Percentiles rank a stretch among this genome's conserved stretches.
Conservation (phyloP, 2,329 filamentous ascomycete species). For the Arthrobotrys pseudoclavata region DNA sequence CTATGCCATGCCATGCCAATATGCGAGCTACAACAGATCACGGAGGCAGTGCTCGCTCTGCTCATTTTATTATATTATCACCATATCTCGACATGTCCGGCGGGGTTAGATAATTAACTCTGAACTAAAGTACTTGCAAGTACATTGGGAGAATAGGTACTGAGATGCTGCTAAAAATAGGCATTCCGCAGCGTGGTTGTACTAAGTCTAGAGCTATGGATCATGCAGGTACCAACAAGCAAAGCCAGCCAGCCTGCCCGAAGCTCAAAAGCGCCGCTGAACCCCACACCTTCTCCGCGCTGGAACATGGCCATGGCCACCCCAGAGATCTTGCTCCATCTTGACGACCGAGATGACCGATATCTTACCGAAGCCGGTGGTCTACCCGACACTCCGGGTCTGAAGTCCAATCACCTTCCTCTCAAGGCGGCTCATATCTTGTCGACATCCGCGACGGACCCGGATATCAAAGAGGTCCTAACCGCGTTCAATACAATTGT, state of each 20-base stretch:
- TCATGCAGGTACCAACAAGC: conserved; percentile 16
- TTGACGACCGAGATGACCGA: conserved; percentile 40
- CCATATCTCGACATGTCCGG: background rate
- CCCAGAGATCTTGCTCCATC: conserved; percentile 30
- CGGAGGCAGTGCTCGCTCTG: conserved; percentile 1
- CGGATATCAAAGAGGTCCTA: conserved; percentile 54
- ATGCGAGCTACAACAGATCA: background rate
- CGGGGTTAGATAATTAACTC: background rate
- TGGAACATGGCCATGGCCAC: conserved; percentile 45
- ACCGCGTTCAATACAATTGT: conserved; percentile 41
- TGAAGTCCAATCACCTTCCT: conserved; percentile 36
- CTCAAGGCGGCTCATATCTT: conserved; percentile 42
- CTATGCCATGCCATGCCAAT: background rate
- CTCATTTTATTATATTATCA: background rate
- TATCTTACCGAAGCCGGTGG: conserved; percentile 9
- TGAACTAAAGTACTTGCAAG: no score
- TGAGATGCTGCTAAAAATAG: background rate
- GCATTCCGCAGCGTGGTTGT: background rate
- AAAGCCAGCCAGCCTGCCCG: background rate
- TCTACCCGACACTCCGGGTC: conserved; percentile 20
- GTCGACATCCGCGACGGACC: conserved; percentile 49
- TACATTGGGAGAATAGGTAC: no score
- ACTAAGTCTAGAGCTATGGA: background rate
- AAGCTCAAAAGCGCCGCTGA: conserved; percentile 8
- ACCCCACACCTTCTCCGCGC: conserved; percentile 6